A percentile compares a stretch with the other conserved stretches of the same genome.
Evolutionary conservation across 176 grass and related monocot species (phyloP).

Genomic region (Rhynchospora pubera): DNA sequence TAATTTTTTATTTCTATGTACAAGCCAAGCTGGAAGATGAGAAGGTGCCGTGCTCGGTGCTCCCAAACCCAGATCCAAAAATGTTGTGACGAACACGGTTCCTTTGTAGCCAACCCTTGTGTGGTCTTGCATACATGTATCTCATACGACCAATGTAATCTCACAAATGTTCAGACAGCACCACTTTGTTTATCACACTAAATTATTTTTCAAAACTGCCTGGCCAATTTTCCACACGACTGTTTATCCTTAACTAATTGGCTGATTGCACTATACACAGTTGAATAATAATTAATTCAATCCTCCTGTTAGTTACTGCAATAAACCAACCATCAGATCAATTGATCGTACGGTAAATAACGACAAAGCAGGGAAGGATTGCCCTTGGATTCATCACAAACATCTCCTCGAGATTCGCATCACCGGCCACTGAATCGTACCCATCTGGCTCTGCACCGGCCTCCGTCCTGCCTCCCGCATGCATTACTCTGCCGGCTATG

Average conservation of each 20-base stretch:
- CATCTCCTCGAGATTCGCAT: constrained; percentile 72
- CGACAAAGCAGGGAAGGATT: constrained; percentile 93
- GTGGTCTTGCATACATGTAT: not conserved
- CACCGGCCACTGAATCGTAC: constrained; percentile 69
- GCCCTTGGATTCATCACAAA: constrained; percentile 89
- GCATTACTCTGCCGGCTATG: constrained; percentile 72
- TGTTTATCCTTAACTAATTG: constrained; percentile 2
- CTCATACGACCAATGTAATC: not conserved
- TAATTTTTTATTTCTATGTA: constrained; percentile 7
- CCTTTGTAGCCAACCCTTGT: not conserved
- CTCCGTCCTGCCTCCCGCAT: not conserved
- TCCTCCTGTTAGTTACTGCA: not conserved
- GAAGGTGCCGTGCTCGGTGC: no score
- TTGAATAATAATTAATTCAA: constrained; percentile 18
- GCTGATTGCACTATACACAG: constrained; percentile 14
- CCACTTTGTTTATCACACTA: not conserved
- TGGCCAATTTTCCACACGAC: not conserved
- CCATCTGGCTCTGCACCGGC: constrained; percentile 7
- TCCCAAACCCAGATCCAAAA: not conserved
- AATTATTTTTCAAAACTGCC: not conserved
- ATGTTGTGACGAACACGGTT: not conserved
- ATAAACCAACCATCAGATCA: not conserved
- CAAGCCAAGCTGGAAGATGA: constrained; percentile 11
- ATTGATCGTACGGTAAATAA: constrained; percentile 59
- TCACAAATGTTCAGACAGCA: not conserved